Base-by-base conservation (phyloP, 495 filamentous ascomycete species). In the Friedmanniomyces endolithicus region DNA sequence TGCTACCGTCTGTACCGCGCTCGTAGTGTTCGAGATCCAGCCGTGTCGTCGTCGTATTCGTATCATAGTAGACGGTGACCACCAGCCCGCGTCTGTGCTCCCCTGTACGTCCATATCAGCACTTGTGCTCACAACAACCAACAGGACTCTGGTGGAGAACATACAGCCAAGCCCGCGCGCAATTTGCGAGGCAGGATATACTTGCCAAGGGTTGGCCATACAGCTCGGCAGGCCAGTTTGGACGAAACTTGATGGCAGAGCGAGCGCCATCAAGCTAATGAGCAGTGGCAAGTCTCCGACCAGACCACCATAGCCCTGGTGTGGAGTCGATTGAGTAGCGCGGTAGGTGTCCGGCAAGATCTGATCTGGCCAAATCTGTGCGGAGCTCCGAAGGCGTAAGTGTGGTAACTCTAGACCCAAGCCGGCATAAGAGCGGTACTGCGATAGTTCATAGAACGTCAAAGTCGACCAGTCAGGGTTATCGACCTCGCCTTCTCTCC, bases 271-370 rank as follows among this genome's bases (percentile, higher is more conserved):
- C 11, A 70, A 57, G 19, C 53, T 61, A 1, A 70, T 53, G n/a
- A 70, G 56, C 11, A 70, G 48, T 1, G 64, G 60, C 7, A 70
- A 54, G 6, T 70, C 67, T 1, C 67, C 67, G 37, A 35, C 55
- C 6, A 69, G 45, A 0, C 62, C 64, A 1, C 67, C 67, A 48
- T 63, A 55, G 22, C 23, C 17, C 12, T 22, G 6, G 44, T 17
- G 1, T 3, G 31, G 34, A 0, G 20, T 33, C 6, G 45, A 22
- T 12, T 2, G 24, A 14, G 25, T 19, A 0, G 62, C 52, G 31
- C 59, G 65, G 34, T 70, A 65, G 12, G 40, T 56, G 22, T 67
- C 58, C 22, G 67, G 66, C 4, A 70, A 48, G 0, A 70, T 50
- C 55, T 64, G 51, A 22, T 19, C 31, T 4, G 57, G 49, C 63